phyloP scores from a whole-genome alignment of 805 yeast genomes.

The Saccharomycopsis guyanensis region DNA sequence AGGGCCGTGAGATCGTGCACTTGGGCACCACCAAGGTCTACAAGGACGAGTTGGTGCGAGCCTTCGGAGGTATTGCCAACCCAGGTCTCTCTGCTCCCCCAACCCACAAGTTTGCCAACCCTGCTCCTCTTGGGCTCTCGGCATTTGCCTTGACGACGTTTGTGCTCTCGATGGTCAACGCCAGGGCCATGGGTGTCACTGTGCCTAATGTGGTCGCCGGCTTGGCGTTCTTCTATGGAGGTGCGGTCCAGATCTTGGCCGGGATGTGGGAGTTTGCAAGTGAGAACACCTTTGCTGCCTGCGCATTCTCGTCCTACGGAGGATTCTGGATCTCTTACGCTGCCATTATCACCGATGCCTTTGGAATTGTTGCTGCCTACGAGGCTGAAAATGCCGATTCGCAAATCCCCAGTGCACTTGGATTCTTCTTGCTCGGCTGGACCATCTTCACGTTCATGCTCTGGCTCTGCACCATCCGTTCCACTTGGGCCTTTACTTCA shows the following conservation, averaged over 20 bases:
- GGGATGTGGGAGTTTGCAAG: constrained; percentile 60
- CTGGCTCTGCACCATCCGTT: constrained; percentile 47
- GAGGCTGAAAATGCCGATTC: constrained; percentile 26
- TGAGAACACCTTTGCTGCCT: constrained; percentile 63
- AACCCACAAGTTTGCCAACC: constrained; percentile 52
- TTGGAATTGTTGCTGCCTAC: constrained; percentile 53
- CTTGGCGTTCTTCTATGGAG: constrained; percentile 56
- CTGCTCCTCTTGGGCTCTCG: constrained; percentile 56
- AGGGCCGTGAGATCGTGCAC: constrained; percentile 43
- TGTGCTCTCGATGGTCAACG: constrained; percentile 47
- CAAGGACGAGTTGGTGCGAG: constrained; percentile 48
- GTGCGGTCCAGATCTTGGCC: constrained; percentile 49
- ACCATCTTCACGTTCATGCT: constrained; percentile 52
- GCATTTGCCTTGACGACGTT: constrained; percentile 61
- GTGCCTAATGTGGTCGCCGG: constrained; percentile 50
- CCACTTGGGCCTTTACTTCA: constrained; percentile 56
- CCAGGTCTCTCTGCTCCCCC: constrained; percentile 62
- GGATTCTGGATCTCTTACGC: constrained; percentile 65
- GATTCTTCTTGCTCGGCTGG: constrained; percentile 58
- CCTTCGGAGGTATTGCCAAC: constrained; percentile 79
- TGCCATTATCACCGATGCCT: constrained; percentile 50
- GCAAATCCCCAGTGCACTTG: constrained; percentile 43
- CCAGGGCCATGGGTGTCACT: constrained; percentile 45
- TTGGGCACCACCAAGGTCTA: constrained; percentile 68
- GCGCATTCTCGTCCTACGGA: constrained; percentile 56